Evolutionary conservation across 305 asterid species (phyloP), one percentile per base, ranked within the genome.

Genomic region (Stenogyne calaminthoides): DNA sequence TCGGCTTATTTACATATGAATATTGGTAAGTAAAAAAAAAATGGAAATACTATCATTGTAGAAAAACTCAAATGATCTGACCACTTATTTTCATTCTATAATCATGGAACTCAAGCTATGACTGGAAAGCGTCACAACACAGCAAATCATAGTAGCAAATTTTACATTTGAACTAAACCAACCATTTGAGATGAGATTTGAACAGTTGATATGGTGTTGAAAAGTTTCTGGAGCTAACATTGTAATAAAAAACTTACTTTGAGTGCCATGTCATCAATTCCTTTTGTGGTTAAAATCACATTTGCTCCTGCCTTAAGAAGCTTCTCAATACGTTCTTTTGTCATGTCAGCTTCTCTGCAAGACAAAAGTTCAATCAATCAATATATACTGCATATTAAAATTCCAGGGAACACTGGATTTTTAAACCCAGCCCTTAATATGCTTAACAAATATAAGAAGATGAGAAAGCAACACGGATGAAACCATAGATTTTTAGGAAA

Each of bases 251-350:
- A 32, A 37, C 82, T 78, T 84, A 80, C 99, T 96, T 95, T 92
- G 34, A 95, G 93, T 73, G 99, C 96, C 99, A 95, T 95, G 86
- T 95, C 99, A 82, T 95, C 98, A 81, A 95, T 95, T 79, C 98
- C 96, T 81, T 91, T 95, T 7, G 99, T 86, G 72, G 99, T 95
- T 81, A 95, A 80, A 71, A 95, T 74, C 9, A 92, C 99, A 86
- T 95, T 92, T 62, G 99, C 99, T 72, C 99, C 98, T 44, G 99
- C 96, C 83, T 86, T 92, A 19, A 92, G 94, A 82, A 92, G 76
- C 80, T 92, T 92, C 80, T 91, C 96, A 78, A 92, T 95, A 54
- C 98, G 91, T 77, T 92, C 99, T 76, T 95, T 95, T 56, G 98
- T 95, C 96, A 84, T 82, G 77, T 95, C 99, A 78, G 97, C 95